phyloP scores from a whole-genome alignment of 441 rosid species.

The Kokia cookei region DNA sequence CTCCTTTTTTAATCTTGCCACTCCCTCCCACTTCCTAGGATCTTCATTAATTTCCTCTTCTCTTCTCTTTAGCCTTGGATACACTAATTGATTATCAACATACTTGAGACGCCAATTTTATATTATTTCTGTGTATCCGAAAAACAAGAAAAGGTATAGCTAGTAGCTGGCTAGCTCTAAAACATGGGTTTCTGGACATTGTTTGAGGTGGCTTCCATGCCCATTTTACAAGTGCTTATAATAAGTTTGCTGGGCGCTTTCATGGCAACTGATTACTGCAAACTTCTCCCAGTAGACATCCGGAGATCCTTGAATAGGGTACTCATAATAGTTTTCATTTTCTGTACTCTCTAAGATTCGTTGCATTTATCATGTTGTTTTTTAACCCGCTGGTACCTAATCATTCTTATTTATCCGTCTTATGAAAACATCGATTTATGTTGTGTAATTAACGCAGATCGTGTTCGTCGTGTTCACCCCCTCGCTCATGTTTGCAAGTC shows the following conservation, averaged over 20 bases:
- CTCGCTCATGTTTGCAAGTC: conserved; percentile 74
- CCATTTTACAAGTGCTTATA: conserved; percentile 51
- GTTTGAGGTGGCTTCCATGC: conserved; percentile 60
- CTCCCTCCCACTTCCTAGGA: background rate
- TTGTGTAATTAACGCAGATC: conserved; percentile 14
- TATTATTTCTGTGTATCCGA: background rate
- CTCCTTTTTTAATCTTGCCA: background rate
- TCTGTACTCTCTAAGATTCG: background rate
- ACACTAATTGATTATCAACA: background rate
- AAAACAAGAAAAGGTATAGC: background rate
- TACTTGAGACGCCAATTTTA: background rate
- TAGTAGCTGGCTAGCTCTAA: background rate
- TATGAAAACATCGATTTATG: background rate
- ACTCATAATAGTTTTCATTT: background rate
- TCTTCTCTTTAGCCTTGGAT: background rate
- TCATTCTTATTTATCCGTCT: background rate
- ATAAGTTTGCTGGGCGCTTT: conserved; percentile 56
- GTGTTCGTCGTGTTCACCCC: conserved; percentile 77
- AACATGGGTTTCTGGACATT: conserved; percentile 67
- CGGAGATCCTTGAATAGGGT: conserved; percentile 61
- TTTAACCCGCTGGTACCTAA: background rate
- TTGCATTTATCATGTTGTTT: background rate
- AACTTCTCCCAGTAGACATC: conserved; percentile 41
- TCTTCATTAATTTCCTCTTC: background rate
- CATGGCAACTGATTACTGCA: conserved; percentile 46